Percentiles rank a stretch among this genome's conserved stretches.
Conservation (phyloP, 805 yeast genomes). For the Candida odintsovae region DNA sequence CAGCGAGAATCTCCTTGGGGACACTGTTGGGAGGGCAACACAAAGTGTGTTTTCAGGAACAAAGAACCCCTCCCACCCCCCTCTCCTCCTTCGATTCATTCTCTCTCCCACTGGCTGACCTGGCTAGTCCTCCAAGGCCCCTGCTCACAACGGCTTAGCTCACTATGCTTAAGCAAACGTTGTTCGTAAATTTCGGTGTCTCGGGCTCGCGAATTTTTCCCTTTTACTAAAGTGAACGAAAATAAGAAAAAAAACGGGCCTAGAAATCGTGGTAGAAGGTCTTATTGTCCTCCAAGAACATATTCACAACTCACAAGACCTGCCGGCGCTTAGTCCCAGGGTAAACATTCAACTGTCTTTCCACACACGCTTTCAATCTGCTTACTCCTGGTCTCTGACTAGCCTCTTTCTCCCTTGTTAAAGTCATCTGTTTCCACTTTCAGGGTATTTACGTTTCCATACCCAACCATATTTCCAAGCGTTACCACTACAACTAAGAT, state of each 20-base stretch:
- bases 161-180: no score
- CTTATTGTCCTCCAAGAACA: neutral
- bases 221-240: neutral
- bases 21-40: no score
- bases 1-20: no score
- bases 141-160: no score
- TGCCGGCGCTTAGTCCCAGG: no score
- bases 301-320: neutral
- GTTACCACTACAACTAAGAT: no score
- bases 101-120: no score
- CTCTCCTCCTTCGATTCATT: no score
- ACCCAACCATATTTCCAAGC: neutral
- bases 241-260: neutral
- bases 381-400: neutral
- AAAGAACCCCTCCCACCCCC: no score
- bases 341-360: no score
- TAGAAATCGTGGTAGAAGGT: neutral
- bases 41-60: no score
- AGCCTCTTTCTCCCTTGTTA: neutral
- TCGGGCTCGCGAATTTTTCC: neutral
- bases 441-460: neutral
- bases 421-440: neutral
- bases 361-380: neutral
- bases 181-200: neutral
- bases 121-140: no score